These are phyloP conservation scores for Golubevia sp. DNA, from an alignment of 1,284 basidiomycete species.

Conservation along the genomic window DNA sequence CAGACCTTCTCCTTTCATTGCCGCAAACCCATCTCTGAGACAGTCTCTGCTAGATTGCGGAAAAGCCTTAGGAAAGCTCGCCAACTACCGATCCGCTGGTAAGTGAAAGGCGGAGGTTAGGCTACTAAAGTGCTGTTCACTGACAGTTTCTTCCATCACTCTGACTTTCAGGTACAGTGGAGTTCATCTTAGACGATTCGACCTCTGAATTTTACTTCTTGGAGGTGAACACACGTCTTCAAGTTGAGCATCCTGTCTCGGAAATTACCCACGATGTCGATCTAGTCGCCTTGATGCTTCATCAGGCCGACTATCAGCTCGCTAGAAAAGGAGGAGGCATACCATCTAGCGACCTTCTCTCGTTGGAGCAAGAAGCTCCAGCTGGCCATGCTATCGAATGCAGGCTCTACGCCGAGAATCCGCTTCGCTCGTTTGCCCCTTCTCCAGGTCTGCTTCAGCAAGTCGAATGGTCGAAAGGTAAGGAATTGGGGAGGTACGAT, in stretches of 20 bases:
- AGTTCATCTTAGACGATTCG: too few relatives aligned
- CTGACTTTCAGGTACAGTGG: too few relatives aligned
- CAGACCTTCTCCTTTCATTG: slow-evolving; percentile 21
- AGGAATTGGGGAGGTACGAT: slow-evolving; percentile 65
- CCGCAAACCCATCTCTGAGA: slow-evolving; percentile 7
- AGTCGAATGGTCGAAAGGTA: slow-evolving; percentile 11
- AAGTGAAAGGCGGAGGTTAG: too few relatives aligned
- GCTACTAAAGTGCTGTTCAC: slow-evolving; percentile 22
- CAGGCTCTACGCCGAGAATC: slow-evolving; percentile 73
- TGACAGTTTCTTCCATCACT: too few relatives aligned
- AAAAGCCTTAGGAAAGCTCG: slow-evolving; percentile 11
- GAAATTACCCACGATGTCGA: slow-evolving; percentile 70
- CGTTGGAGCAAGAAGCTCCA: slow-evolving; percentile 49
- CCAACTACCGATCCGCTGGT: slow-evolving; percentile 20
- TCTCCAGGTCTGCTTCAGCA: slow-evolving; percentile 70
- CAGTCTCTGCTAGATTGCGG: slow-evolving; percentile 15
- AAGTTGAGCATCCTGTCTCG: slow-evolving; percentile 75
- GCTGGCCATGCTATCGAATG: slow-evolving; percentile 68
- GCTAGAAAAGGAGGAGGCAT: slow-evolving; percentile 52
- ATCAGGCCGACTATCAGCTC: slow-evolving; percentile 63
- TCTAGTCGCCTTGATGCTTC: slow-evolving; percentile 72
- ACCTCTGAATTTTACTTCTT: slow-evolving; percentile 23
- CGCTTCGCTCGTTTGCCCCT: slow-evolving; percentile 69
- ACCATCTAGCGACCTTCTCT: slow-evolving; percentile 57
- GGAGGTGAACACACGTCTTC: slow-evolving; percentile 25